phyloP scores from a whole-genome alignment of 164 flowering plant species.

The Nymphaea colorata region DNA sequence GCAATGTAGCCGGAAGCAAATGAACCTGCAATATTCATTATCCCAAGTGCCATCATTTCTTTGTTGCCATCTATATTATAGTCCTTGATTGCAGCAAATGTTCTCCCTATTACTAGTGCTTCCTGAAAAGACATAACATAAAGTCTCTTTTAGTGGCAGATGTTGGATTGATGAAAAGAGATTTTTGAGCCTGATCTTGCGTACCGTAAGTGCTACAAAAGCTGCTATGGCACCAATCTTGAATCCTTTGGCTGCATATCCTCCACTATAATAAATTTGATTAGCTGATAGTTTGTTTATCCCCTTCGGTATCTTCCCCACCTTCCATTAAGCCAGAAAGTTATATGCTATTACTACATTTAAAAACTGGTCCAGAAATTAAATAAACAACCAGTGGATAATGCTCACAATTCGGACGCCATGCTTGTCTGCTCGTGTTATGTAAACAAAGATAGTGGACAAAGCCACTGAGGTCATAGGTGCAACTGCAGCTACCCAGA shows the following conservation, averaged over 20 bases:
- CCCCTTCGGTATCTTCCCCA: constrained; percentile 53
- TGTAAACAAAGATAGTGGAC: constrained; percentile 72
- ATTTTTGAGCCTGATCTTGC: constrained; percentile 4
- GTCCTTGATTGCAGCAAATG: constrained; percentile 82
- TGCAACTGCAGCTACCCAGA: constrained; percentile 47
- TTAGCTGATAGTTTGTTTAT: constrained; percentile 58
- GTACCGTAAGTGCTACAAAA: constrained; percentile 75
- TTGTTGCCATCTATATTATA: constrained; percentile 86
- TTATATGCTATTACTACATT: no score
- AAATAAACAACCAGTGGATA: neutral
- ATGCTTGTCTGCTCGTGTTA: constrained; percentile 71
- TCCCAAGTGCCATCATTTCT: constrained; percentile 95
- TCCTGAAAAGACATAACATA: constrained; percentile 38
- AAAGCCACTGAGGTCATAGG: constrained; percentile 35
- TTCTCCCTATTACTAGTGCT: constrained; percentile 85
- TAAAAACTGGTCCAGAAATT: neutral
- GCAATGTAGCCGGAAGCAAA: constrained; percentile 89
- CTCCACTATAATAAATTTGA: constrained; percentile 55
- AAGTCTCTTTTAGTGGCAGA: neutral
- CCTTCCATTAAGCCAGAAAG: constrained; percentile 32
- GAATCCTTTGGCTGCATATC: constrained; percentile 40
- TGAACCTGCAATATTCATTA: constrained; percentile 85
- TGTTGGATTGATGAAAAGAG: neutral
- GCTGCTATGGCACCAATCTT: constrained; percentile 74
- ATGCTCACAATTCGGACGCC: constrained; percentile 76